These are phyloP conservation scores for Nepenthes alata DNA, from an alignment of 179 eudicot species.

Conservation along the genomic window DNA sequence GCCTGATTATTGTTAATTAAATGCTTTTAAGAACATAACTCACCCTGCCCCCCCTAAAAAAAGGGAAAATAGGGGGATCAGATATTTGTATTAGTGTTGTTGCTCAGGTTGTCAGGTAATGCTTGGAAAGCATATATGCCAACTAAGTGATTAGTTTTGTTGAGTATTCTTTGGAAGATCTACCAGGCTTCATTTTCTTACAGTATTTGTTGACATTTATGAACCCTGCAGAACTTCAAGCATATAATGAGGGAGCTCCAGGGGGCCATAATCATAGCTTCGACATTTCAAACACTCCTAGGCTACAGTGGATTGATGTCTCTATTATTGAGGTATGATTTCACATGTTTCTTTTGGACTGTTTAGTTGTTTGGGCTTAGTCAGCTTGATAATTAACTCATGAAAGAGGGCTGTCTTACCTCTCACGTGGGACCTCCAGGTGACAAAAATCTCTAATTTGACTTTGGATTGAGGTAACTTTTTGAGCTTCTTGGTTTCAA, in stretches of 20 bases:
- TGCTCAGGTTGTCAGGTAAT: no score
- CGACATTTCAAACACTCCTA: conserved; percentile 74
- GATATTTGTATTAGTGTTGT: no score
- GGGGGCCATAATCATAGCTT: conserved; percentile 83
- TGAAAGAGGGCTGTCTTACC: not conserved
- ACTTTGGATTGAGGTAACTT: no score
- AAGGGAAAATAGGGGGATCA: no score
- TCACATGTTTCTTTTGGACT: not conserved
- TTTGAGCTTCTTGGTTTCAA: no score
- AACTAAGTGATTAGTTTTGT: not conserved
- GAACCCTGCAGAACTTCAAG: conserved; percentile 61
- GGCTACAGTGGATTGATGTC: conserved; percentile 94
- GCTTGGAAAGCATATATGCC: no score
- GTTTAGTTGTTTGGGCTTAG: no score
- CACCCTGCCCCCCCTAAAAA: no score
- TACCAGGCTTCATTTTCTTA: not conserved
- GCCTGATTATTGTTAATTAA: no score
- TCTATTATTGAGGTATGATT: conserved; percentile 49
- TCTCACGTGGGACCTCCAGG: no score
- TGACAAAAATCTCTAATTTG: no score
- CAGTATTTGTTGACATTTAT: conserved; percentile 3
- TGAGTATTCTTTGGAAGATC: not conserved
- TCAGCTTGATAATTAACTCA: not conserved
- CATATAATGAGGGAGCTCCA: conserved; percentile 89
- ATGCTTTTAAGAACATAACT: no score